phyloP scores from a whole-genome alignment of 2,329 filamentous ascomycete species.

The Trichoderma sp. region DNA sequence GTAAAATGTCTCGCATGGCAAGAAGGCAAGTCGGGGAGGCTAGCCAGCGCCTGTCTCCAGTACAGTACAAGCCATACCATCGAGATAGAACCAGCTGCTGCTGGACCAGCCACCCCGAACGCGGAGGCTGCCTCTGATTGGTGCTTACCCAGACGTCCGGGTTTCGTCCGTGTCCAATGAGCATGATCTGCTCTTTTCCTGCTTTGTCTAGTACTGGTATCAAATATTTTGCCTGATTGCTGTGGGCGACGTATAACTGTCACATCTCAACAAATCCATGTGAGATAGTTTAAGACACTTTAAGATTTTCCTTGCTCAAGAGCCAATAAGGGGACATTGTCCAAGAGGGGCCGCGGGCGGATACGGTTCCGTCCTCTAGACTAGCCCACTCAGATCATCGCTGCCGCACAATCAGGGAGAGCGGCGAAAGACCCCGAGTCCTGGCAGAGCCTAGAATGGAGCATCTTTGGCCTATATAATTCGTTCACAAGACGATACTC shows the following conservation, averaged over 20 bases:
- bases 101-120: neutral
- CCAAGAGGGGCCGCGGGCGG: conserved; percentile 14
- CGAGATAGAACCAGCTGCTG: neutral
- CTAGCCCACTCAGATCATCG: neutral
- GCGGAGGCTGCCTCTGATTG: neutral
- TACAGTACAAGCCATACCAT: too few relatives aligned
- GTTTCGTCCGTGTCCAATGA: neutral
- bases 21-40: neutral
- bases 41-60: neutral
- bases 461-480: neutral
- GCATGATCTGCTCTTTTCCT: neutral
- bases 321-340: conserved; percentile 10
- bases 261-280: conserved; percentile 12
- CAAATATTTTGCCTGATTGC: neutral
- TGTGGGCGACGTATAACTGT: neutral
- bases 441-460: neutral
- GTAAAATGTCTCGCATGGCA: neutral
- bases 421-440: neutral
- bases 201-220: neutral
- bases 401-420: neutral
- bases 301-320: conserved; percentile 7
- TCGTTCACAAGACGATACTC: neutral
- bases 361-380: conserved; percentile 5
- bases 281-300: conserved; percentile 7
- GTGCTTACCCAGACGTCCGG: neutral